A percentile compares a stretch with the other conserved stretches of the same genome.
These are phyloP conservation scores for Polyplosphaeria fusca DNA, from an alignment of 495 filamentous ascomycete genomes.

Conservation along the genomic window DNA sequence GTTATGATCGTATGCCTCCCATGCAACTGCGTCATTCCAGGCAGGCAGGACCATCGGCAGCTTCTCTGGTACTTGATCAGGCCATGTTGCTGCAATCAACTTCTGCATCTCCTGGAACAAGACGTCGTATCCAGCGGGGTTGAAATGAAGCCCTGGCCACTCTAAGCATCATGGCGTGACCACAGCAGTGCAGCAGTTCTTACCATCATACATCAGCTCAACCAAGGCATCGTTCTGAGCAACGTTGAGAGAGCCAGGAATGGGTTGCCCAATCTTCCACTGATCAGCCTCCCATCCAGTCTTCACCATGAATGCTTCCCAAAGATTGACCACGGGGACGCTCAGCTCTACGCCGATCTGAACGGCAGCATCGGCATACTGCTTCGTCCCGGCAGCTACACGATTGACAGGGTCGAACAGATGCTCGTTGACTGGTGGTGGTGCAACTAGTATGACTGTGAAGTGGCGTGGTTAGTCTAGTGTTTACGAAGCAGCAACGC, in stretches of 20 bases:
- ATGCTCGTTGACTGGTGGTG: conserved; percentile 79
- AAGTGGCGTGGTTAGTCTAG: too few relatives aligned
- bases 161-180: not conserved
- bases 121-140: conserved; percentile 57
- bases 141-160: conserved; percentile 60
- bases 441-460: conserved; percentile 75
- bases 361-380: conserved; percentile 67
- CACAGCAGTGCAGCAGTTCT: conserved; percentile 12
- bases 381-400: conserved; percentile 59
- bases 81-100: conserved; percentile 53
- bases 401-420: conserved; percentile 54
- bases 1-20: too few relatives aligned
- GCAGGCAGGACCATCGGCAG: conserved; percentile 54
- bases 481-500: too few relatives aligned
- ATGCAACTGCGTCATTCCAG: conserved; percentile 44
- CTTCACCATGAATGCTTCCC: conserved; percentile 64
- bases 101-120: conserved; percentile 56
- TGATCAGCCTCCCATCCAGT: conserved; percentile 51
- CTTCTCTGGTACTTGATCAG: conserved; percentile 55
- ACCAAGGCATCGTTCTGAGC: conserved; percentile 46
- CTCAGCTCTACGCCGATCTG: conserved; percentile 61
- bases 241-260: conserved; percentile 51
- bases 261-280: conserved; percentile 43
- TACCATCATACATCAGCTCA: conserved; percentile 60
- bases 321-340: conserved; percentile 70